Evolutionary conservation across 2,329 filamentous ascomycete species (phyloP).

Genomic region (Colletotrichum orchidophilum): DNA sequence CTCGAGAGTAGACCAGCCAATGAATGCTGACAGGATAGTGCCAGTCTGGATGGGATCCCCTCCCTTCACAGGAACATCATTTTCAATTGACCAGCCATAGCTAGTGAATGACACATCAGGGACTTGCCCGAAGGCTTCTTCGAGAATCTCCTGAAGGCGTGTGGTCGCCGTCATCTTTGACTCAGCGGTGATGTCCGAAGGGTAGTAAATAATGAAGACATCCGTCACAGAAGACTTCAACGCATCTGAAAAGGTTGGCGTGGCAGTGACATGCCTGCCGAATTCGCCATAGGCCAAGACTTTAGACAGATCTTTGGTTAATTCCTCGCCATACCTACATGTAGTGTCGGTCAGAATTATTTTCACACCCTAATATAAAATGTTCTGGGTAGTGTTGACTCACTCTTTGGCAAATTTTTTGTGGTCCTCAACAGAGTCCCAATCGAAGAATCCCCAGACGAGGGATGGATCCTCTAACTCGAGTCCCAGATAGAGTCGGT

Average conservation of each 20-base stretch:
- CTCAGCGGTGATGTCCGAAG: conserved; percentile 4
- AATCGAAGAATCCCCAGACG: conserved; percentile 40
- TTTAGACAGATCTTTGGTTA: conserved; percentile 34
- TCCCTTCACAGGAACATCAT: conserved; percentile 7
- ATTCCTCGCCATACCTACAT: conserved; percentile 32
- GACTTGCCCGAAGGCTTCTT: neutral
- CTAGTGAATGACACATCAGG: neutral
- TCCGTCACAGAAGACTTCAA: conserved; percentile 35
- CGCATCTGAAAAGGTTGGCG: conserved; percentile 26
- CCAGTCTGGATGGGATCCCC: neutral
- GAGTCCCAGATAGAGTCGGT: conserved; percentile 35
- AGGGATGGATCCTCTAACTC: conserved; percentile 36
- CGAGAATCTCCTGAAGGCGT: conserved; percentile 27
- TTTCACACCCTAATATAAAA: neutral
- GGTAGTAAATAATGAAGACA: conserved; percentile 32
- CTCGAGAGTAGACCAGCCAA: conserved; percentile 1
- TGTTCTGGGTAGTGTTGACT: neutral
- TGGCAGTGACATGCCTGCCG: conserved; percentile 36
- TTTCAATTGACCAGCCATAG: conserved; percentile 12
- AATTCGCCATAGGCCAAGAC: conserved; percentile 35
- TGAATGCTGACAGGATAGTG: neutral
- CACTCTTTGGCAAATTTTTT: conserved; percentile 36
- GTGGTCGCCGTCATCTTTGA: conserved; percentile 2
- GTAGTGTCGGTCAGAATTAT: neutral
- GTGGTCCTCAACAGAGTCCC: conserved; percentile 39